Evolutionary conservation across 441 rosid species (phyloP), one percentile per base, ranked within the genome.

Genomic region (Pelargonium myrrhifolium): DNA sequence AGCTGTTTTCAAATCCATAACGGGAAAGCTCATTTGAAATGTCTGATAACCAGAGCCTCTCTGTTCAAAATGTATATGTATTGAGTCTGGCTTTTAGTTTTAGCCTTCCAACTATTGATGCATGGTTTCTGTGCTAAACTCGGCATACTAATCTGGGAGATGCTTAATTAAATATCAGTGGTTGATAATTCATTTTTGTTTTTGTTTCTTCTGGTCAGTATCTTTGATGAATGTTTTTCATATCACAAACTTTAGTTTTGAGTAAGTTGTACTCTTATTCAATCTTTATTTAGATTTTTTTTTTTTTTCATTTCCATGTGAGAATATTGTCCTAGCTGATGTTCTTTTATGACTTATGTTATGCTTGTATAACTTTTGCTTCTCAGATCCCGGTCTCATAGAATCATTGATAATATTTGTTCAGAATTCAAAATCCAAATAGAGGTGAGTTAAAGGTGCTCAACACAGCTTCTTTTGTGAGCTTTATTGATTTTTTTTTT

Each of bases 371-470:
- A 21, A 26, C 68, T 72, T 69, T 15, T 65, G 51, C 39, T 53
- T 78, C 76, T 55, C 86, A 90, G 98, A 80, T 88, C 93, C 42
- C 77, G 83, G 42, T 81, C 84, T 60, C 77, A 84, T 78, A 93
- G 80, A 79, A 86, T 88, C 73, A 78, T 91, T 68, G 93, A 89
- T 65, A 78, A 68, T 71, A 84, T 87, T 65, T 81, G 90, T 83
- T 72, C 79, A 66, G 87, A 87, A 66, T 89, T 88, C 82, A 87
- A 83, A 73, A 85, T 89, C 70, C 84, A 78, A 76, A 81, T 88
- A 75, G 77, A 77, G 86, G 97, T 93, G 72, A 73, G 83, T 51
- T 51, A 51, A 6, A 37, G 40, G 40, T 37, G 40, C 40, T 37
- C 40, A 37, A 37, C 1, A 37, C 40, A 37, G 40, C 40, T 37